Evolutionary conservation across 2,329 filamentous ascomycete genomes (phyloP), one percentile per base, ranked within the genome.

Genomic region (Curvularia lunata): DNA sequence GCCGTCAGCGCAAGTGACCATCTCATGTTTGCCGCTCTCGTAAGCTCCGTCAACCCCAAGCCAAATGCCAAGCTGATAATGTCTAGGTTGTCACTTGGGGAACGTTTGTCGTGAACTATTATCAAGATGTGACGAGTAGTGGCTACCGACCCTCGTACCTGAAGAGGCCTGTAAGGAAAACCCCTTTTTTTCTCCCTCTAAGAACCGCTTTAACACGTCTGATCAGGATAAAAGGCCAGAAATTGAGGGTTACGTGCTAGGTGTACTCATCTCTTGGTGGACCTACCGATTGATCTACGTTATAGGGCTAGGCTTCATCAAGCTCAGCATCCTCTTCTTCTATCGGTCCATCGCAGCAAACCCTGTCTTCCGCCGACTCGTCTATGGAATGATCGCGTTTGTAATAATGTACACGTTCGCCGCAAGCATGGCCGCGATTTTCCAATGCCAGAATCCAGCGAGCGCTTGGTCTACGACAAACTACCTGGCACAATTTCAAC

Each of bases 291-390:
- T 73, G 46, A 63, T 53, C 34, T 74, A 75, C 52, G 62, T 66
- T 18, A 51, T 72, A 9, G 71, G 64, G 0, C 67, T 76, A 18
- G 67, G 69, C 61, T 71, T 74, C 48, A 66, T 75, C 48, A 75
- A 75, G 49, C 65, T 73, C 34, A 69, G 67, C 43, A 70, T 73
- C 41, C 69, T 73, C 32, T 70, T 62, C 59, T 77, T 77, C 64
- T 77, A 76, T 63, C 68, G 67, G 23, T 58, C 68, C 27, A 75
- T 77, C 28, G 73, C 73, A n/a, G 68, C 73, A 19, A 68, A 75
- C 19, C 65, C 54, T 30, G 71, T 63, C 4, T 73, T 75, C 43
- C 72, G 75, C 6, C 66, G 66, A 30, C 43, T 69, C 21, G 67
- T 76, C 13, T 63, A 75, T 54, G 52, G 51, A 2, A 70, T 66